These are phyloP conservation scores for Pigoraptor vietnamica DNA, from an alignment of 78 protist species.

Conservation along the genomic window DNA sequence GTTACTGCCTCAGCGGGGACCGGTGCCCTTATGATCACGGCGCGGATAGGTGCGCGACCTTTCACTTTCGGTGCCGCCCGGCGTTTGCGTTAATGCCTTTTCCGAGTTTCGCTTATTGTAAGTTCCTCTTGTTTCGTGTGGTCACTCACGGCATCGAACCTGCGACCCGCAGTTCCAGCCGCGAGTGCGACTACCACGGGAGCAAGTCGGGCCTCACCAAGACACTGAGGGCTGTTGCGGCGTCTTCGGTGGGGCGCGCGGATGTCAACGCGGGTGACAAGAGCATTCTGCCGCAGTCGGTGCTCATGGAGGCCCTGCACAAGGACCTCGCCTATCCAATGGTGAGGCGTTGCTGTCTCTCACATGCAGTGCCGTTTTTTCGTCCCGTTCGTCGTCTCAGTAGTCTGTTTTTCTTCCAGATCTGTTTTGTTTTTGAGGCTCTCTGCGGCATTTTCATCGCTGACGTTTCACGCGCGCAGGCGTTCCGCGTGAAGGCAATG, in stretches of 20 bases:
- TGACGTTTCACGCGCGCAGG: too few relatives aligned
- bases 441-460: too few relatives aligned
- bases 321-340: not conserved
- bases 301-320: not conserved
- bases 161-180: not conserved
- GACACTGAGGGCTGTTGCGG: not conserved
- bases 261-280: not conserved
- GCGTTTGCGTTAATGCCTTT: too few relatives aligned
- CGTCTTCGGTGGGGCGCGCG: not conserved
- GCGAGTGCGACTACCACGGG: not conserved
- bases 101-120: not conserved
- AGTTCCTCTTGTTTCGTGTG: not conserved
- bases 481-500: too few relatives aligned
- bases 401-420: too few relatives aligned
- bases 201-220: not conserved
- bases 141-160: not conserved
- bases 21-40: not conserved
- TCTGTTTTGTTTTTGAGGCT: too few relatives aligned
- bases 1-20: not conserved
- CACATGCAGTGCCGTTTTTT: too few relatives aligned
- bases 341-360: not conserved
- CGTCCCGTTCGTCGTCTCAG: too few relatives aligned
- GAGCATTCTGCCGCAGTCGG: not conserved
- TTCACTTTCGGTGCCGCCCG: not conserved
- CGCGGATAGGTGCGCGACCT: not conserved